These are phyloP conservation scores for Coemansia sp. DNA, from an alignment of 192 early-diverging fungal genomes.

Conservation along the genomic window DNA sequence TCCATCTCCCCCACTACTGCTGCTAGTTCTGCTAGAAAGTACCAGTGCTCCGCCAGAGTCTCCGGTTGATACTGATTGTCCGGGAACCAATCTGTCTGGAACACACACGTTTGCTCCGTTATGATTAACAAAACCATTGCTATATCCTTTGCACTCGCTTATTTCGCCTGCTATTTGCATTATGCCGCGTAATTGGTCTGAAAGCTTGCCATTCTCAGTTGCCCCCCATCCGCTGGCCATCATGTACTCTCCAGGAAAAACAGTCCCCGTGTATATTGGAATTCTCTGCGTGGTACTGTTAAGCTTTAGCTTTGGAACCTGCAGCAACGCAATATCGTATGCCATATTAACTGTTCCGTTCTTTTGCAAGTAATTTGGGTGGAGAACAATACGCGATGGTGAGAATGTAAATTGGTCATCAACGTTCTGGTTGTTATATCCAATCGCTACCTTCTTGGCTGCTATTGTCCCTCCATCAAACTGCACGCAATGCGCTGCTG, in stretches of 20 bases:
- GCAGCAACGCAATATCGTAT: slow-evolving; percentile 33
- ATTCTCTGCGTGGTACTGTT: slow-evolving; percentile 8
- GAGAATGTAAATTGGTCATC: background rate
- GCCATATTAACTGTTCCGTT: background rate
- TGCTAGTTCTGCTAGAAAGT: no score
- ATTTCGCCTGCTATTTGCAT: slow-evolving; percentile 19
- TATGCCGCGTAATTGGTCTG: slow-evolving; percentile 24
- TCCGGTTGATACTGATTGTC: slow-evolving; percentile 18
- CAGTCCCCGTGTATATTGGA: slow-evolving; percentile 16
- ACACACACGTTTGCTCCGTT: slow-evolving; percentile 39
- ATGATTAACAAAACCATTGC: slow-evolving; percentile 9
- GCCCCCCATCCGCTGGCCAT: slow-evolving; percentile 50
- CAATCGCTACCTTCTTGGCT: slow-evolving; percentile 15
- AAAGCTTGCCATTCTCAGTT: slow-evolving; percentile 18
- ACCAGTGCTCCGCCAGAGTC: slow-evolving; percentile 18
- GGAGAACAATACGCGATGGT: slow-evolving; percentile 9
- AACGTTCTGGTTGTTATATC: slow-evolving; percentile 21
- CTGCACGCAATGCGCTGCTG: slow-evolving; percentile 38
- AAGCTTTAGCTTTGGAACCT: slow-evolving; percentile 12
- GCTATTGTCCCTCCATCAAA: background rate
- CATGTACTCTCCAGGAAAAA: slow-evolving; percentile 19
- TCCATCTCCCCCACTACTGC: background rate
- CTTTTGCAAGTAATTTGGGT: slow-evolving; percentile 20
- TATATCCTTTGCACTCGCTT: background rate
- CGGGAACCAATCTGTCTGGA: slow-evolving; percentile 15